Base-by-base conservation (phyloP, 2,329 filamentous ascomycete genomes). In the Tolypocladium tropicale region DNA sequence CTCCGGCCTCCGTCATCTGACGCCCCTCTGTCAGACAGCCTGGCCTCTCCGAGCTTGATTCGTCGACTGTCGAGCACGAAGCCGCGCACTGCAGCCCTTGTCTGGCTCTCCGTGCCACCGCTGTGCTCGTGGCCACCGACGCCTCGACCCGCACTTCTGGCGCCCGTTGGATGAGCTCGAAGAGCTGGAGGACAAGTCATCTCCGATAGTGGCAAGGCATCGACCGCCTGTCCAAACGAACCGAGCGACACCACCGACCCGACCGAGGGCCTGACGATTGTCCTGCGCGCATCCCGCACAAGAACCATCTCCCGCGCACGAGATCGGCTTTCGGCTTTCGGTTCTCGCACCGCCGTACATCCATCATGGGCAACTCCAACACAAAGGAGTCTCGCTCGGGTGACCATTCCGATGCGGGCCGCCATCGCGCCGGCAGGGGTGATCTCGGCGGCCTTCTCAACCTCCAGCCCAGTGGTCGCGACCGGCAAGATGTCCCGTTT, bases 361-460 rank as follows among this genome's bases (percentile, higher is more conserved):
- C 52, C 59, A 55, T 34, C 33, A 74, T 74, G 72, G 72, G 72
- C 50, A 74, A 74, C 57, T 67, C 68, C 32, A 74, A 64, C 57
- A 69, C 72, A 30, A 75, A 71, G 58, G 72, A 74, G 60, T 68
- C 72, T 43, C 72, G 72, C 53, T 60, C 63, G 14, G 55, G 53
- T 18, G 68, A 67, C 5, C 59, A 62, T 53, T 57, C 61, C 52
- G 63, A 66, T 9, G 61, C 61, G 21, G 39, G 58, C 7, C 50
- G 55, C 36, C 62, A 62, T 28, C 68, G 68, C 52, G 58, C 66
- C 52, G 76, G 72, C 60, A 71, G 79, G 23, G 69, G 71, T 10
- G 79, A 82, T 41, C 64, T 82, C 18, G 70, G 71, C 30, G 70
- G 71, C 30, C 67, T 79, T 12, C 68, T 82, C 32, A 75, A 74